A percentile compares a stretch with the other conserved stretches of the same genome.
Conservation (phyloP, 2,329 filamentous ascomycete genomes). For the Venturia aucupariae region DNA sequence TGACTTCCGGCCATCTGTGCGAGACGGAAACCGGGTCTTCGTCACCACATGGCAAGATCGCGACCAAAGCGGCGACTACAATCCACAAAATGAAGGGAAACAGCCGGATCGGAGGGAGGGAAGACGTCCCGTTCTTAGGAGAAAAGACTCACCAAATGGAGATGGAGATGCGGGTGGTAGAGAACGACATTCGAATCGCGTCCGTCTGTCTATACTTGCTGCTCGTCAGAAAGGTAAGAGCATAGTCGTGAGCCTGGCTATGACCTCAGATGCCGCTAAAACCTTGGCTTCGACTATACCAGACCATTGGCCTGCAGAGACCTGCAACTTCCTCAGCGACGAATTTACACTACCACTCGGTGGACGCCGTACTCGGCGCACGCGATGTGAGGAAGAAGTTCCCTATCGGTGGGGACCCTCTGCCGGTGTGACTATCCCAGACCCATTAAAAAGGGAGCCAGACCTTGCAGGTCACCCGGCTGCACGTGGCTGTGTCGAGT, state of each 20-base stretch:
- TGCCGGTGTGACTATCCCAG: not conserved
- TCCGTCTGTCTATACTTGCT: conserved; percentile 1
- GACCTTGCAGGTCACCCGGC: conserved; percentile 3
- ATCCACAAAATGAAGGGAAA: not conserved
- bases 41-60: conserved; percentile 3
- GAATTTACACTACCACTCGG: not conserved
- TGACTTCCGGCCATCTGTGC: conserved; percentile 2
- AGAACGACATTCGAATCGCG: not conserved
- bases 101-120: not conserved
- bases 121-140: not conserved
- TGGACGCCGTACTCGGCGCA: not conserved
- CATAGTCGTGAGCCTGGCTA: not conserved
- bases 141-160: not conserved
- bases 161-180: not conserved
- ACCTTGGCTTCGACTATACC: not conserved
- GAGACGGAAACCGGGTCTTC: not conserved
- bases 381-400: not conserved
- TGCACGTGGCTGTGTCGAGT: conserved; percentile 1
- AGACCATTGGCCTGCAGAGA: conserved; percentile 7
- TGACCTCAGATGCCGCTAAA: not conserved
- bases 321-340: not conserved
- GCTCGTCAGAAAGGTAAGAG: not conserved
- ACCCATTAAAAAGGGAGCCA: not conserved
- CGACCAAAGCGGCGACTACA: conserved; percentile 10
- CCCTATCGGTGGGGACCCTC: not conserved